Conservation (phyloP, 2,329 filamentous ascomycete genomes). For the Pyricularia sp. region DNA sequence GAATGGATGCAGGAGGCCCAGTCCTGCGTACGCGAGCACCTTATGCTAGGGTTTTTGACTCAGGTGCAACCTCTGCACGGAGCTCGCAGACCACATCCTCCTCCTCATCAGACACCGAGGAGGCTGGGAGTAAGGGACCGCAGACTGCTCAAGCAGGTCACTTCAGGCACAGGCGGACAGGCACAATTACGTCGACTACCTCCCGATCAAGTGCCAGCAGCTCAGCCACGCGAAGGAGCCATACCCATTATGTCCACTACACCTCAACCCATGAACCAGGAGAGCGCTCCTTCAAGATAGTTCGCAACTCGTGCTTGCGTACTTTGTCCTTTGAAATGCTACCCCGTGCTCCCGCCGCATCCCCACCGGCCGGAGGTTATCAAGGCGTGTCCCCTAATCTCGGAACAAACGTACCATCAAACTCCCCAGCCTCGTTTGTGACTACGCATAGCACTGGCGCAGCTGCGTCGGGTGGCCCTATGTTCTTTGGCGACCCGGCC, state of each 20-base stretch:
- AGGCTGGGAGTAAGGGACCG: constrained; percentile 8
- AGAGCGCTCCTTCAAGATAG: constrained; percentile 53
- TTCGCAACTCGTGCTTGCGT: constrained; percentile 56
- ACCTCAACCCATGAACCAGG: constrained; percentile 58
- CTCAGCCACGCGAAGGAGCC: constrained; percentile 27
- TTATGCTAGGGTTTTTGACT: constrained; percentile 45
- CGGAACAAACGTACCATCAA: constrained; percentile 5
- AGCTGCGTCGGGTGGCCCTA: constrained; percentile 52
- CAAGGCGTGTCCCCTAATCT: constrained; percentile 22
- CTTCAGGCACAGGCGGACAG: constrained; percentile 24
- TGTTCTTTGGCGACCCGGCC: constrained; percentile 58
- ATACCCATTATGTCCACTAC: constrained; percentile 58
- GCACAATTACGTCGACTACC: constrained; percentile 32
- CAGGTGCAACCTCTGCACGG: constrained; percentile 30
- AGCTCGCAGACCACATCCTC: constrained; percentile 37
- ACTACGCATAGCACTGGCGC: constrained; percentile 44
- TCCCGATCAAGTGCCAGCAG: constrained; percentile 38
- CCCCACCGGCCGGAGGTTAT: constrained; percentile 26
- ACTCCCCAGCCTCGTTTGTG: constrained; percentile 30
- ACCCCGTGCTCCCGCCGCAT: constrained; percentile 38
- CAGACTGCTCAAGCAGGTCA: constrained; percentile 20
- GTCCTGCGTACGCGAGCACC: constrained; percentile 52
- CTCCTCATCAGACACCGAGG: constrained; percentile 38
- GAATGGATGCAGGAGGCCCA: constrained; percentile 30
- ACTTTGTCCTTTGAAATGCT: constrained; percentile 59